Evolutionary conservation across 169 alveolate genomes (phyloP), one percentile per base, ranked within the genome.

Genomic region (Plasmodium adleri): DNA sequence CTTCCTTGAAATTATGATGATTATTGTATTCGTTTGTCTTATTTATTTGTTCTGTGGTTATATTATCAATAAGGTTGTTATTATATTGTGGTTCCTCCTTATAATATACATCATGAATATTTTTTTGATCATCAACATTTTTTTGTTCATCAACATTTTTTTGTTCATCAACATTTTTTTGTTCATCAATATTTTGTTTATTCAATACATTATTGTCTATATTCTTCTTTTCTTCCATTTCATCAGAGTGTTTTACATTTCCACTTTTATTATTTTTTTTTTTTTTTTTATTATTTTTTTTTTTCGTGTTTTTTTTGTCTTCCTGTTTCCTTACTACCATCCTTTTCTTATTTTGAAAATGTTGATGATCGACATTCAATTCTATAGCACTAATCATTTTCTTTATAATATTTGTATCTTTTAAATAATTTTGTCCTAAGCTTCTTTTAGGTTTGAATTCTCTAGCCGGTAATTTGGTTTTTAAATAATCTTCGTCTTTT

Each of bases 371-470:
- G 3, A 54, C 49, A 17, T 47, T 22, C 24, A 59, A 3, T 62
- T 86, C 92, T 10, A 86, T 54, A 10, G 92, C 92, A 6, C 43
- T 49, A 5, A 86, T 71, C 75, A 86, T 86, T 60, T 86, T 86
- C 43, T 50, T 49, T 22, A 72, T 86, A 17, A 86, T 88, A 74
- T 95, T 95, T 74, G 73, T 63, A 93, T 95, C 97, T 15, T 90
- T 88, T 54, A 95, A 88, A 78, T 92, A 95, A 88, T 95, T 94
- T 86, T 95, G 97, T 6, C 97, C 97, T 58, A 95, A 78, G 50
- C 96, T 93, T 73, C 95, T 95, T 88, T 94, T 94, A 22, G 97
- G 97, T 90, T 96, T 95, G 66, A 88, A 88, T 52, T 88, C 92
- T 22, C 32, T 71, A 13, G 88, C 58, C 5, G 92, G 92, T 32